A percentile compares a stretch with the other conserved stretches of the same genome.
These are phyloP conservation scores for Sarocladiaceae sp. DNA, from an alignment of 2,329 filamentous ascomycete genomes.

Conservation along the genomic window DNA sequence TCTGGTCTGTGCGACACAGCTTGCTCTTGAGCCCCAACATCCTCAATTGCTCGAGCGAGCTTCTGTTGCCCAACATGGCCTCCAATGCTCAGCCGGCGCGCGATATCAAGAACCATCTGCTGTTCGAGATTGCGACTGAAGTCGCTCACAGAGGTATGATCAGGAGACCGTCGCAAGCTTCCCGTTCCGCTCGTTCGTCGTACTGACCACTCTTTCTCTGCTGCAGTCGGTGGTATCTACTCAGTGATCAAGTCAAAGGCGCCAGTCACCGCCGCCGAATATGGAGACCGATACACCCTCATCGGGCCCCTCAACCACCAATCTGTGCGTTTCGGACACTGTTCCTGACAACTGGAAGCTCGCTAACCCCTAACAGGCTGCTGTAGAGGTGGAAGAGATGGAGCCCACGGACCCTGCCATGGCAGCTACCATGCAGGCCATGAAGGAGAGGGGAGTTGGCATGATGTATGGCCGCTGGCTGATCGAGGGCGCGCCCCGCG, in stretches of 20 bases:
- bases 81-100: slow-evolving; percentile 43
- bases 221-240: slow-evolving; percentile 93
- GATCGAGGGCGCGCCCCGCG: slow-evolving; percentile 91
- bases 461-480: slow-evolving; percentile 95
- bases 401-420: slow-evolving; percentile 78
- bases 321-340: slow-evolving; percentile 58
- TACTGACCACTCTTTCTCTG: slow-evolving; percentile 4
- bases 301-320: slow-evolving; percentile 90
- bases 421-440: slow-evolving; percentile 78
- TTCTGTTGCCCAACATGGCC: slow-evolving; percentile 35
- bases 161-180: background rate
- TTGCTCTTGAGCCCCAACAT: slow-evolving; percentile 12
- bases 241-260: slow-evolving; percentile 99
- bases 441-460: slow-evolving; percentile 86
- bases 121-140: slow-evolving; percentile 96
- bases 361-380: slow-evolving; percentile 57
- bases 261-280: slow-evolving; percentile 94
- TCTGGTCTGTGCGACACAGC: slow-evolving; percentile 10
- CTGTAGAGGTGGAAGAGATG: slow-evolving; percentile 95
- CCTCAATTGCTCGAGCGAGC: background rate
- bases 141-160: slow-evolving; percentile 89
- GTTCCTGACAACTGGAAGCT: background rate
- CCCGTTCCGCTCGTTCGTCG: background rate
- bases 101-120: slow-evolving; percentile 91
- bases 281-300: slow-evolving; percentile 94